Percentiles rank a stretch among this genome's conserved stretches.
Conservation (phyloP, 352 stramenopile genomes). For the Globisporangium cylindrosporum region DNA sequence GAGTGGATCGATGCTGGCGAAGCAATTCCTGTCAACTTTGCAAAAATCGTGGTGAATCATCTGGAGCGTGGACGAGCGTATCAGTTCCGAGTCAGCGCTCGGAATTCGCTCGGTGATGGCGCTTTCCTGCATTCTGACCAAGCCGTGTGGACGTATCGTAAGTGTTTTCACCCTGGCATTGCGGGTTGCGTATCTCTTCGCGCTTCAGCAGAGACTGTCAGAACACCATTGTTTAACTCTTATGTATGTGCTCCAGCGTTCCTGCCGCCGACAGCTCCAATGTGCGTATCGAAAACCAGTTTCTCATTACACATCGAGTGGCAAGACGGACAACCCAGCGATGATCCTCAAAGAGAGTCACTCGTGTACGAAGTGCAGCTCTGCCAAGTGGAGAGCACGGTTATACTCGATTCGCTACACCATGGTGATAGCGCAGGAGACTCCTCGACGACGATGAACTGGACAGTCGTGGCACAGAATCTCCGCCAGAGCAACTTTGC, state of each 20-base stretch:
- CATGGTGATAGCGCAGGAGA: not conserved
- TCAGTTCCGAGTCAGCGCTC: slow-evolving; percentile 21
- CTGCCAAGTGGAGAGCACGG: slow-evolving; percentile 11
- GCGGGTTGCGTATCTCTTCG: not conserved
- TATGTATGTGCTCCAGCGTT: slow-evolving; percentile 18
- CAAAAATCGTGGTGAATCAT: slow-evolving; percentile 7
- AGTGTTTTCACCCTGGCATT: slow-evolving; percentile 8
- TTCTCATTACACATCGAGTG: slow-evolving; percentile 25
- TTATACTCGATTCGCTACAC: not conserved
- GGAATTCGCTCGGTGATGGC: slow-evolving; percentile 23
- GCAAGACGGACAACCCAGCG: slow-evolving; percentile 8
- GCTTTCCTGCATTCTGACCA: slow-evolving; percentile 9
- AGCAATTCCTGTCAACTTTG: slow-evolving; percentile 19
- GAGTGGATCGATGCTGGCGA: slow-evolving; percentile 13
- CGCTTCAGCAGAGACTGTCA: not conserved
- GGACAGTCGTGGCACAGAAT: slow-evolving; percentile 11
- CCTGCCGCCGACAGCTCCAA: slow-evolving; percentile 18
- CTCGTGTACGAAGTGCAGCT: slow-evolving; percentile 28
- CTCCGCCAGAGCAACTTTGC: slow-evolving; percentile 5
- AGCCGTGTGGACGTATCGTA: slow-evolving; percentile 25
- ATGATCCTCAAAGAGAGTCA: not conserved
- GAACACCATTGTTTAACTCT: not conserved
- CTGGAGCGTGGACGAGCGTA: slow-evolving; percentile 18
- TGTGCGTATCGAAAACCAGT: slow-evolving; percentile 21
- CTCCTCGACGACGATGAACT: slow-evolving; percentile 4